Evolutionary conservation across 2,329 filamentous ascomycete genomes (phyloP).

Genomic region (Didymellaceae sp.): DNA sequence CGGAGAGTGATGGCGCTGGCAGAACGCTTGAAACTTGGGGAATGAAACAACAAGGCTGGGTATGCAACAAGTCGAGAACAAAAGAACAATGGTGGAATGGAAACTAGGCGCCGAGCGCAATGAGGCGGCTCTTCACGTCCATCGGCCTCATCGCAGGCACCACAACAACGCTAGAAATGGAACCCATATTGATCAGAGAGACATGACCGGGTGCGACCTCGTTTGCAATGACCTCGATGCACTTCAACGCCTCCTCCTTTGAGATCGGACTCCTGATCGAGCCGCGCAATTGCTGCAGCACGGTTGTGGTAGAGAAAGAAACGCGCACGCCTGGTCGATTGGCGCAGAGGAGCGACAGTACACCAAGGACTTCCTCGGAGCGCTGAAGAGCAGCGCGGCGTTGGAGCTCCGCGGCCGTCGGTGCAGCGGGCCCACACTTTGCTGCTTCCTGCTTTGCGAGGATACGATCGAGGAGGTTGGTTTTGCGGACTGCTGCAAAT

Average conservation of each 20-base stretch:
- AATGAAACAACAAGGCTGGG: conserved; percentile 3
- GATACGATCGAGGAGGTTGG: conserved; percentile 58
- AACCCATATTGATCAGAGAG: conserved; percentile 46
- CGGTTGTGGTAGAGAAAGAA: conserved; percentile 53
- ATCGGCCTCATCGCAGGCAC: conserved; percentile 43
- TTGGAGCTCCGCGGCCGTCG: conserved; percentile 51
- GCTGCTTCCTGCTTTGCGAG: conserved; percentile 56
- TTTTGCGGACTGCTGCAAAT: conserved; percentile 50
- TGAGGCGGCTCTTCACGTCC: conserved; percentile 43
- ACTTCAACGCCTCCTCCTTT: conserved; percentile 53
- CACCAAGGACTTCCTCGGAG: conserved; percentile 53
- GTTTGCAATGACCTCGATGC: conserved; percentile 51
- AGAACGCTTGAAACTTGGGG: conserved; percentile 12
- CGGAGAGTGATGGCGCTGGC: neutral
- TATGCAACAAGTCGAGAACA: neutral
- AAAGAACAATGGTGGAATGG: neutral
- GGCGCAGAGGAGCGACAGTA: conserved; percentile 52
- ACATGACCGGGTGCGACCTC: conserved; percentile 56
- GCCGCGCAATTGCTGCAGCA: conserved; percentile 53
- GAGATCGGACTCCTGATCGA: conserved; percentile 56
- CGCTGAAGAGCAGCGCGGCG: conserved; percentile 57
- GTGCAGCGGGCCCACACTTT: conserved; percentile 47
- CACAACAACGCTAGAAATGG: conserved; percentile 54
- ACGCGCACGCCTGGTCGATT: conserved; percentile 44
- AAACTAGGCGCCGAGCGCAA: conserved; percentile 33